Percentiles rank a stretch among this genome's conserved stretches.
phyloP scores from a whole-genome alignment of 1,139 yeast species.

The Sugiyamaella xylanicola region DNA sequence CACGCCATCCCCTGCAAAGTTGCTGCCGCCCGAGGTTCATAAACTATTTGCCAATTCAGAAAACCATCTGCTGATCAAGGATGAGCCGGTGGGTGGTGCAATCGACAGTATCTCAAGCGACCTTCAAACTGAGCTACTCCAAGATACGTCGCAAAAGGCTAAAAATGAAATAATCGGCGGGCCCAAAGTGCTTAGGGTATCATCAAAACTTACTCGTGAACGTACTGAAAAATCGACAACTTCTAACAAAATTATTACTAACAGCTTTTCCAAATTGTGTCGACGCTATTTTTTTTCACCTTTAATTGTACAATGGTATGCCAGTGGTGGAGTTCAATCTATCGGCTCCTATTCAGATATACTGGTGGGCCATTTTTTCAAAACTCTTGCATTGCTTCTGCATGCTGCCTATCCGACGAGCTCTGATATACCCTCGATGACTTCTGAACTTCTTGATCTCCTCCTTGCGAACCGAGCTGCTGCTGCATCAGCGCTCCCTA shows the following conservation, averaged over 20 bases:
- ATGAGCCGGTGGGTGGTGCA: neutral
- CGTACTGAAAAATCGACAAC: conserved; percentile 13
- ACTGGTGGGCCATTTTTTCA: conserved; percentile 59
- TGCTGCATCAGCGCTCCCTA: conserved; percentile 31
- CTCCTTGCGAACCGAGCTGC: conserved; percentile 33
- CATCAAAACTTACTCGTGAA: conserved; percentile 45
- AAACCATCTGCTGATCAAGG: neutral
- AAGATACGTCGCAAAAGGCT: conserved; percentile 47
- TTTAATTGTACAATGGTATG: conserved; percentile 57
- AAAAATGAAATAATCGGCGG: conserved; percentile 47
- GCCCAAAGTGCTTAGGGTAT: conserved; percentile 56
- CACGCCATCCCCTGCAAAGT: conserved; percentile 45
- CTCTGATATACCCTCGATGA: conserved; percentile 57
- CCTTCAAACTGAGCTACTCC: conserved; percentile 19
- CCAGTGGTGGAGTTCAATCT: conserved; percentile 36
- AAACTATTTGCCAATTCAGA: conserved; percentile 27
- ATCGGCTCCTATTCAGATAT: conserved; percentile 57
- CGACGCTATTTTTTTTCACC: conserved; percentile 57
- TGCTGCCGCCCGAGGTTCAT: conserved; percentile 54
- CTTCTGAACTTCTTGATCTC: conserved; percentile 53
- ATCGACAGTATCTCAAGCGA: conserved; percentile 15
- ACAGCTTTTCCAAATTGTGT: conserved; percentile 50
- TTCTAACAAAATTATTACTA: conserved; percentile 34
- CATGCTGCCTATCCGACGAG: conserved; percentile 61
- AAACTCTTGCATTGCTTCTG: conserved; percentile 58